These are phyloP conservation scores for Penicillium psychrosexuale DNA, from an alignment of 2,329 filamentous ascomycete genomes.

Conservation along the genomic window DNA sequence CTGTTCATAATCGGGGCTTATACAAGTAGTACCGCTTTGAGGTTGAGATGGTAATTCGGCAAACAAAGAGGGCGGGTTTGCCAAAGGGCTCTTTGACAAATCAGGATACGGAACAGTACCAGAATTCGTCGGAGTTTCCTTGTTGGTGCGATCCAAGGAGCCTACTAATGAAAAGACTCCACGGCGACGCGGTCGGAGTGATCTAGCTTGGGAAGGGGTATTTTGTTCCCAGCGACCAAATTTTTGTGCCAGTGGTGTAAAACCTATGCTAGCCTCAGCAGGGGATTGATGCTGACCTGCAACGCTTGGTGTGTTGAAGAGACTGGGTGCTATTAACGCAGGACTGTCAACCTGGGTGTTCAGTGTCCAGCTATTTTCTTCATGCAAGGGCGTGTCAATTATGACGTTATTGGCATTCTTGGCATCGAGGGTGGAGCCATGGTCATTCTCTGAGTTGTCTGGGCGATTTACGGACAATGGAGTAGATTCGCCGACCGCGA, in stretches of 20 bases:
- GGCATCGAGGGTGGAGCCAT: constrained; percentile 11
- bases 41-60: constrained; percentile 15
- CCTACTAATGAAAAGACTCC: constrained; percentile 39
- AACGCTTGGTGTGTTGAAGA: constrained; percentile 15
- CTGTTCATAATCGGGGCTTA: constrained; percentile 15
- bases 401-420: constrained; percentile 28
- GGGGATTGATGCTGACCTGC: constrained; percentile 14
- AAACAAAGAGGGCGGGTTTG: constrained; percentile 15
- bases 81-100: constrained; percentile 20
- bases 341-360: constrained; percentile 13
- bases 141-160: constrained; percentile 15
- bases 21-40: constrained; percentile 5
- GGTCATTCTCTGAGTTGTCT: constrained; percentile 17
- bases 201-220: constrained; percentile 49
- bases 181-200: constrained; percentile 26
- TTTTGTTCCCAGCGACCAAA: constrained; percentile 62
- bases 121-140: neutral
- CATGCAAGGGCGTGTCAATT: constrained; percentile 7
- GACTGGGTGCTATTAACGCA: constrained; percentile 8
- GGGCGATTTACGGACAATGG: constrained; percentile 4
- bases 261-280: constrained; percentile 47
- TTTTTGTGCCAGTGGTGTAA: constrained; percentile 62
- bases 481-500: constrained; percentile 11
- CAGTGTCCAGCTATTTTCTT: constrained; percentile 12
- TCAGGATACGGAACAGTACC: constrained; percentile 24